Evolutionary conservation across 331 rosid genomes (phyloP).

Genomic region (Ulmus americana): DNA sequence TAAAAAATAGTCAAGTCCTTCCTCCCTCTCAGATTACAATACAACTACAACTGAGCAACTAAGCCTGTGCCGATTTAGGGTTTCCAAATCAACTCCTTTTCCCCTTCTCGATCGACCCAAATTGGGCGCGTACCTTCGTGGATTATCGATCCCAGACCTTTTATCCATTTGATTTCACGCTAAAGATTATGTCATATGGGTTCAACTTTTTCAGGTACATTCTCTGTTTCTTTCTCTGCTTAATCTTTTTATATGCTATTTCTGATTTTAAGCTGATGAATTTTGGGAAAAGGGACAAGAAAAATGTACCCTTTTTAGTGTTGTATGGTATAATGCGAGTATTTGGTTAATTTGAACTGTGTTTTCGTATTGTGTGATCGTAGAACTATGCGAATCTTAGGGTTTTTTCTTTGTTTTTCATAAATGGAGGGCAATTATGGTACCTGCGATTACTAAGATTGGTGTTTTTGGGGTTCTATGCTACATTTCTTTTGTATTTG

Average conservation of each 20-base stretch:
- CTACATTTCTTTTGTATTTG: not conserved
- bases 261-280: constrained; percentile 17
- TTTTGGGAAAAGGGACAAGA: not conserved
- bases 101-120: constrained; percentile 11
- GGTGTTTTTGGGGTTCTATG: not conserved
- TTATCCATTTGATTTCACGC: not conserved
- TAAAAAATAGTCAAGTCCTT: not conserved
- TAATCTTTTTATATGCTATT: not conserved
- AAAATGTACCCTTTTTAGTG: not conserved
- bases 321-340: not conserved
- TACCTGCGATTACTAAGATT: not conserved
- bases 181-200: constrained; percentile 10
- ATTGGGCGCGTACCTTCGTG: not conserved
- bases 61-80: constrained; percentile 17
- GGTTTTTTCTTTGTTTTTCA: not conserved
- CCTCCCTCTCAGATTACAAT: constrained; percentile 17
- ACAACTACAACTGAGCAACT: constrained; percentile 15
- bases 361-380: not conserved
- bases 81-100: not conserved
- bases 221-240: not conserved
- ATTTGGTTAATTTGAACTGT: constrained; percentile 2
- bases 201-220: constrained; percentile 28
- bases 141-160: constrained; percentile 1
- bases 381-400: not conserved
- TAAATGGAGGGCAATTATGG: not conserved